phyloP scores from a whole-genome alignment of 2,329 filamentous ascomycete genomes.

The Xylariaceae sp. region DNA sequence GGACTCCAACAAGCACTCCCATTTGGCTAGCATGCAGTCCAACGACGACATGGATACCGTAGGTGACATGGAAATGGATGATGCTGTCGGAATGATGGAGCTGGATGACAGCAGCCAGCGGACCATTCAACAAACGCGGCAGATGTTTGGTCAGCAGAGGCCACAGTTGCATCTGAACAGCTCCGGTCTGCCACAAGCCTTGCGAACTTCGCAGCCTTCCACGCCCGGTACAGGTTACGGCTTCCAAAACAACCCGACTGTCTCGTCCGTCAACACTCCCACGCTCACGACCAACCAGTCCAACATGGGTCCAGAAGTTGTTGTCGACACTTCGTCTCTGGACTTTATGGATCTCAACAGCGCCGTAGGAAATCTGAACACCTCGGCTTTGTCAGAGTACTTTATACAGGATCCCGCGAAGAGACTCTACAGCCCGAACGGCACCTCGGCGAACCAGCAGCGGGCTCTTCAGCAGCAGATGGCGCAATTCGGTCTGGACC shows the following conservation, averaged over 20 bases:
- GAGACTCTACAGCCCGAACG: conserved; percentile 81
- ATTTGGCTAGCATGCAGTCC: conserved; percentile 39
- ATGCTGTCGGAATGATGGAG: conserved; percentile 63
- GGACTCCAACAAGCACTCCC: conserved; percentile 35
- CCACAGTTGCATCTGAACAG: conserved; percentile 79
- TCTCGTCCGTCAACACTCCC: conserved; percentile 94
- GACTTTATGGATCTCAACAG: conserved; percentile 56
- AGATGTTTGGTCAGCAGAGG: conserved; percentile 60
- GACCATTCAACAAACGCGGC: conserved; percentile 64
- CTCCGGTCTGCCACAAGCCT: conserved; percentile 67
- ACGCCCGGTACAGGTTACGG: conserved; percentile 77
- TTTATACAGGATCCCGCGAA: conserved; percentile 93
- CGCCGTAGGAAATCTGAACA: conserved; percentile 46
- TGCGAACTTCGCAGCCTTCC: conserved; percentile 78
- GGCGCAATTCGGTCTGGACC: conserved; percentile 68
- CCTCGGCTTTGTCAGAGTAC: conserved; percentile 50
- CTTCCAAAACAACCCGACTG: conserved; percentile 88
- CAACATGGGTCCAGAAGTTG: conserved; percentile 52
- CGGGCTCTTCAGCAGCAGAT: conserved; percentile 59
- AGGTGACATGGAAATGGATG: conserved; percentile 96
- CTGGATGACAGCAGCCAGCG: conserved; percentile 54
- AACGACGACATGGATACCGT: conserved; percentile 74
- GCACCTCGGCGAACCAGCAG: conserved; percentile 59
- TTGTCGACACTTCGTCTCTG: conserved; percentile 69
- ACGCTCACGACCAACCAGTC: conserved; percentile 74